Percentiles rank a stretch among this genome's conserved stretches.
These are phyloP conservation scores for Termitomyces sp. DNA, from an alignment of 768 basidiomycete species.

Conservation along the genomic window DNA sequence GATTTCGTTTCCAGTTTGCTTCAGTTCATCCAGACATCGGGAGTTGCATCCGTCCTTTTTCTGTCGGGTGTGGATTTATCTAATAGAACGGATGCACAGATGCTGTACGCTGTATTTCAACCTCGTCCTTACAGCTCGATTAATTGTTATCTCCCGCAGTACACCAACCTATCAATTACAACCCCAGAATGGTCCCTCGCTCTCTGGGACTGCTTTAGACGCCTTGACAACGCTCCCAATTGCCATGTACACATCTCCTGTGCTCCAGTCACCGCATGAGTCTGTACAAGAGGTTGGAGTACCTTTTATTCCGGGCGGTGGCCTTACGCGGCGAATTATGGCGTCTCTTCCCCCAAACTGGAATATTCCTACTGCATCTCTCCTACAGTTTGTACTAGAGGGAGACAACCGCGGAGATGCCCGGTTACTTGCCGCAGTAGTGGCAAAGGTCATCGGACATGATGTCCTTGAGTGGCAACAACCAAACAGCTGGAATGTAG, in stretches of 20 bases:
- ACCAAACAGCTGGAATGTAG: constrained; percentile 62
- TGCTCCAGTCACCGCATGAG: constrained; percentile 26
- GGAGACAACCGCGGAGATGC: constrained; percentile 81
- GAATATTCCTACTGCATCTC: constrained; percentile 47
- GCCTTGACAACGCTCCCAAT: constrained; percentile 42
- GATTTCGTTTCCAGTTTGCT: constrained; percentile 56
- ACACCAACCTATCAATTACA: constrained; percentile 61
- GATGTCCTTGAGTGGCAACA: constrained; percentile 47
- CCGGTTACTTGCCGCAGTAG: constrained; percentile 48
- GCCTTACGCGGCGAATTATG: constrained; percentile 63
- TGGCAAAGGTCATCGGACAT: constrained; percentile 40
- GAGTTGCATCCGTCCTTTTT: constrained; percentile 51
- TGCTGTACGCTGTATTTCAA: constrained; percentile 46
- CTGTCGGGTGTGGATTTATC: constrained; percentile 73
- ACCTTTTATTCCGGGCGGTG: constrained; percentile 79
- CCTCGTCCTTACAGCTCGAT: background rate
- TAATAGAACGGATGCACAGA: constrained; percentile 71
- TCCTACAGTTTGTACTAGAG: constrained; percentile 76
- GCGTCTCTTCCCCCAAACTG: constrained; percentile 46
- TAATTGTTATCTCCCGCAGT: constrained; percentile 25
- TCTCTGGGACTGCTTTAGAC: constrained; percentile 39
- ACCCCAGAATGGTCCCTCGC: constrained; percentile 36
- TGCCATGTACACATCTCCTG: constrained; percentile 47
- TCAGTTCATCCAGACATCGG: constrained; percentile 47
- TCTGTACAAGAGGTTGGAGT: constrained; percentile 24